Evolutionary conservation across 345 rosid species (phyloP), one percentile per base, ranked within the genome.

Genomic region (Rhodomyrtus tomentosa): DNA sequence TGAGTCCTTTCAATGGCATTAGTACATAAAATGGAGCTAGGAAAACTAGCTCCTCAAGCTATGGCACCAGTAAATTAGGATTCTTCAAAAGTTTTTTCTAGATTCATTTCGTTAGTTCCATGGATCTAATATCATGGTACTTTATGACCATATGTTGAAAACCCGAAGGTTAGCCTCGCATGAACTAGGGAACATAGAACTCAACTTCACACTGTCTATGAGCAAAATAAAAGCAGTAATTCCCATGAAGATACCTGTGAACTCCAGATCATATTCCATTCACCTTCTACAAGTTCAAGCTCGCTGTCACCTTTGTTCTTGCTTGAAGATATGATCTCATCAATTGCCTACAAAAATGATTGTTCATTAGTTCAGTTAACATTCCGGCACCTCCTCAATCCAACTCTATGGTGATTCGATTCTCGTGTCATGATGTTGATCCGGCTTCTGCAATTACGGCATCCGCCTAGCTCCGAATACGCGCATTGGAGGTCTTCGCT

Each of bases 221-320:
- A 55, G 12, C 38, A 54, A 83, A 45, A 10, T 68, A 53, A 32
- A 51, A 27, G 82, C 27, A 55, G 79, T 36, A 8, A 68, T 68
- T 36, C 40, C 45, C 79, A 36, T 68, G 25, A 68, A 81, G 15
- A 72, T 45, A 95, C 99, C 95, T 95, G 98, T 51, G 99, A 97
- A 90, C 98, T 97, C 98, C 99, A 97, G 81, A 94, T 88, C 99
- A 97, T 95, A 83, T 93, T 94, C 99, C 98, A 97, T 84, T 91
- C 95, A 85, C 99, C 99, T 25, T 95, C 98, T 12, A 88, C 27
- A 18, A 96, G 94, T 55, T 93, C 90, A n/a, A 85, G 86, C 80
- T 91, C 98, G 50, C 90, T 91, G 74, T 90, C 82, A 45, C 7
- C 52, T 4, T 74, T 55, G 32, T 86, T 86, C 83, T 88, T 74